Evolutionary conservation across 768 basidiomycete species (phyloP).

Genomic region (Termitomyces sp.): DNA sequence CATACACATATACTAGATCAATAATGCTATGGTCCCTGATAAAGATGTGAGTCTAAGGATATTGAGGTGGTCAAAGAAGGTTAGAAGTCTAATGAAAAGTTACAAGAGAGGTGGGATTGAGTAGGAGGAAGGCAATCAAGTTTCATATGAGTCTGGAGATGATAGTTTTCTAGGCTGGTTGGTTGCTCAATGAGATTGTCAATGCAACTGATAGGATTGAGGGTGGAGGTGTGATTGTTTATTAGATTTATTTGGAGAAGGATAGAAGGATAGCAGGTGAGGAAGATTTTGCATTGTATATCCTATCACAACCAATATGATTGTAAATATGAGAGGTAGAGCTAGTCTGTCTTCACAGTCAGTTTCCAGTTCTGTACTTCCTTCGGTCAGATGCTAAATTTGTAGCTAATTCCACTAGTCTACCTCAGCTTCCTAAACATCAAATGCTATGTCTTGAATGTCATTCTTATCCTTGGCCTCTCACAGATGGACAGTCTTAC

Average conservation of each 20-base stretch:
- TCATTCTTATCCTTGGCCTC: conserved; percentile 78
- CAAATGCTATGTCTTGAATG: conserved; percentile 76
- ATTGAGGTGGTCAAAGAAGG: conserved; percentile 65
- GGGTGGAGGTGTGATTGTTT: conserved; percentile 66
- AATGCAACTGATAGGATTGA: conserved; percentile 88
- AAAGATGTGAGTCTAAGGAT: conserved; percentile 70
- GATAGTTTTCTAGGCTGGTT: conserved; percentile 41
- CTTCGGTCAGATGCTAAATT: not conserved
- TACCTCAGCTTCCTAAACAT: conserved; percentile 78
- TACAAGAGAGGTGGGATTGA: conserved; percentile 52
- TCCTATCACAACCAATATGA: not conserved
- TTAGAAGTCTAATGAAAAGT: conserved; percentile 54
- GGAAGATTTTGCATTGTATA: conserved; percentile 15
- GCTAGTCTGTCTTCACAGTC: conserved; percentile 44
- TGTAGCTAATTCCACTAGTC: conserved; percentile 67
- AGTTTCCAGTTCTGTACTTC: conserved; percentile 11
- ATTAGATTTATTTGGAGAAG: conserved; percentile 90
- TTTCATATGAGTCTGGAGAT: conserved; percentile 64
- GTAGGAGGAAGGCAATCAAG: conserved; percentile 59
- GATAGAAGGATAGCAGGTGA: conserved; percentile 71
- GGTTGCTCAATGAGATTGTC: conserved; percentile 66
- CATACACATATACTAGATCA: conserved; percentile 67
- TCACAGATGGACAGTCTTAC: conserved; percentile 53
- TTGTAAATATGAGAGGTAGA: conserved; percentile 46
- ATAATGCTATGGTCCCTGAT: conserved; percentile 58